Evolutionary conservation across 2,329 filamentous ascomycete genomes (phyloP).

Genomic region (Scortechinia acanthostroma): DNA sequence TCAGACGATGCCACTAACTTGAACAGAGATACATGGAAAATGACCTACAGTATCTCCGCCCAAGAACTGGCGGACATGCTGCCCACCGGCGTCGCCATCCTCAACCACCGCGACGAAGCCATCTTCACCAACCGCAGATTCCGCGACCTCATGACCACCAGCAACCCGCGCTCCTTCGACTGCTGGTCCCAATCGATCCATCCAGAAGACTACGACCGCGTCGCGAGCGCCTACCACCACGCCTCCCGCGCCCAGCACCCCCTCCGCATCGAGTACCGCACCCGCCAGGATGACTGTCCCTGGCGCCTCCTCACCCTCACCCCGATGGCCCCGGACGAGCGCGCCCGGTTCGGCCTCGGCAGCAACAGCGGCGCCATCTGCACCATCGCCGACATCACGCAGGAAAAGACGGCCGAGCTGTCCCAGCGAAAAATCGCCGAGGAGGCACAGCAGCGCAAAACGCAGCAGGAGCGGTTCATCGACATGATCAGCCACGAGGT

Average conservation of each 20-base stretch:
- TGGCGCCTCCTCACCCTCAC: not conserved
- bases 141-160: not conserved
- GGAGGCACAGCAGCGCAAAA: constrained; percentile 14
- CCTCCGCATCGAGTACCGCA: not conserved
- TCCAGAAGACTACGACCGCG: not conserved
- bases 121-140: not conserved
- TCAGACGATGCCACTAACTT: too few species aligned
- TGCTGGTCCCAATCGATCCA: not conserved
- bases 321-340: not conserved
- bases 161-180: not conserved
- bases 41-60: not conserved
- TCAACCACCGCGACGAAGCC: not conserved
- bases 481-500: constrained; percentile 19
- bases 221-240: not conserved
- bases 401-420: not conserved
- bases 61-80: not conserved
- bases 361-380: not conserved
- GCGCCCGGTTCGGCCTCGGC: not conserved
- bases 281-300: not conserved
- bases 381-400: not conserved
- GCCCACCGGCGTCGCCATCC: not conserved
- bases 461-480: constrained; percentile 16
- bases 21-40: too few species aligned
- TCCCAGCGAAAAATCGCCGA: constrained; percentile 5
- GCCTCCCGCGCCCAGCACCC: not conserved